phyloP scores from a whole-genome alignment of 768 basidiomycete species.

The Serendipita vermifera region DNA sequence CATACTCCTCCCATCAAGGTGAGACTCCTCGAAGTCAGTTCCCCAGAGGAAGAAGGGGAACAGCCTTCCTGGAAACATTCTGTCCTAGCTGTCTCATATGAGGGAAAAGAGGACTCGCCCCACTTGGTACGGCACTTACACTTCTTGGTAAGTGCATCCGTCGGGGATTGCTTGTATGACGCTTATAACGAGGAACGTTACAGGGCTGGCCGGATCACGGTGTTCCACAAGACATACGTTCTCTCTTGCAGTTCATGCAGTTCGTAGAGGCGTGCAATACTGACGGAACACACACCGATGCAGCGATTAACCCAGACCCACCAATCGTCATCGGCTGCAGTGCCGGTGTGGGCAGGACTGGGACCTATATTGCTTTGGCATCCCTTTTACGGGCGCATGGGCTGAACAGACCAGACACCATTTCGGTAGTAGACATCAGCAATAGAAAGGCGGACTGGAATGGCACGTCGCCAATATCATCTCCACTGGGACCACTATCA shows the following conservation, averaged over 20 bases:
- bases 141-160: neutral
- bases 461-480: slow-evolving; percentile 19
- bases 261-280: slow-evolving; percentile 55
- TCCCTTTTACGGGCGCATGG: slow-evolving; percentile 58
- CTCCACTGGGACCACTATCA: slow-evolving; percentile 48
- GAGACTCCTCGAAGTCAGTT: slow-evolving; percentile 31
- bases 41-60: neutral
- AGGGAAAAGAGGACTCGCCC: neutral
- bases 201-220: slow-evolving; percentile 77
- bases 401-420: slow-evolving; percentile 24
- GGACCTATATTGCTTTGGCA: slow-evolving; percentile 68
- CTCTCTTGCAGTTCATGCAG: slow-evolving; percentile 45
- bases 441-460: neutral
- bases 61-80: slow-evolving; percentile 3
- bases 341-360: slow-evolving; percentile 78
- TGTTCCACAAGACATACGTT: slow-evolving; percentile 55
- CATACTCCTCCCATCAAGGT: slow-evolving; percentile 38
- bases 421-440: neutral
- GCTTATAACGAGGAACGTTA: slow-evolving; percentile 69
- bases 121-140: neutral
- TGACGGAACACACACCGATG: slow-evolving; percentile 24
- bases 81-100: neutral
- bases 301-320: slow-evolving; percentile 41
- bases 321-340: slow-evolving; percentile 76
- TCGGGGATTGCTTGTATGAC: slow-evolving; percentile 21